Evolutionary conservation across 2,329 filamentous ascomycete species (phyloP), one percentile per base, ranked within the genome.

Genomic region (Cladophialophora yegresii): DNA sequence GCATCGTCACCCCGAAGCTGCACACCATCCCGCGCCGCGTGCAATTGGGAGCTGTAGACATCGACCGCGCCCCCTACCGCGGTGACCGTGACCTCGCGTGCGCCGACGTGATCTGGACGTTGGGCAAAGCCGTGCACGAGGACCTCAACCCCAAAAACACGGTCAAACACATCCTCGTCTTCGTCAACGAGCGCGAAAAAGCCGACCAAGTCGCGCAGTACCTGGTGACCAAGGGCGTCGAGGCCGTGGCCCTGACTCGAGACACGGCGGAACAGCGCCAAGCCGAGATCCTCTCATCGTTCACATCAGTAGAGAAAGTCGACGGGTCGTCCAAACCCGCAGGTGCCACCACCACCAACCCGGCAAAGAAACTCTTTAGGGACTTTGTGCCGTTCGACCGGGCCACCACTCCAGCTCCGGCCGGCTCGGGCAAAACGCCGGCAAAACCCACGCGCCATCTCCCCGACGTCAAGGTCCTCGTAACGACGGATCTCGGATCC

Each of bases 11-110:
- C 0, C 95, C 95, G 0, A 97, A 98, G 73, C 84, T 99, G 0
- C 95, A 99, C 77, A 92, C 95, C 64, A 96, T 99, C 71, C 95
- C 95, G 2, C 89, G 95, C 49, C 89, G 95, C 70, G 93, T 99
- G 0, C 93, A 98, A 75, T 87, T 99, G 4, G 92, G 92, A 63
- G 92, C 98, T 40, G 87, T 99, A 30, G 93, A 99, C 73, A 90
- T 96, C 13, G 89, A 93, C 69, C 91, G 90, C 71, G 89, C 96
- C n/a, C 93, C 93, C 0, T 99, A 97, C 79, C 88, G 88, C 67
- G 92, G 95, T 73, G 97, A 96, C 82, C 95, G 96, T 77, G 85
- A 89, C 71, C 85, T 99, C 4, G 96, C 95, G 10, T 98, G 93
- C 75, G 95, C 95, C 3, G 93, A 99, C 74, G 90, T 90, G 12